Conservation (phyloP, 805 yeast species). For the Sugiyamaella lignohabitans region DNA sequence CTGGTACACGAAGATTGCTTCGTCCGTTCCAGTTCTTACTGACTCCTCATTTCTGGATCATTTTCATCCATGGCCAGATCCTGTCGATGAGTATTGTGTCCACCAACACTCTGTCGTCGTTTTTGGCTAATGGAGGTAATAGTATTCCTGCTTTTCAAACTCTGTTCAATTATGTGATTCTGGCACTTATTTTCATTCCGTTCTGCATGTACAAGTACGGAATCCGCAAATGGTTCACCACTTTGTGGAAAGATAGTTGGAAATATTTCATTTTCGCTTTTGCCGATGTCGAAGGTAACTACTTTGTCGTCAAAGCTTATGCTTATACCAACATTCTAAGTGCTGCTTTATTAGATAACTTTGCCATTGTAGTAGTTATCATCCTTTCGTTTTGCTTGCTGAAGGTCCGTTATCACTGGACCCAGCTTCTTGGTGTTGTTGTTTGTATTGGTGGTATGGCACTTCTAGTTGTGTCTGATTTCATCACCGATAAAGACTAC, state of each 20-base stretch:
- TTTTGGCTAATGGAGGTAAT: slow-evolving; percentile 33
- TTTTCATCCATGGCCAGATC: slow-evolving; percentile 37
- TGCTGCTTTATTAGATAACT: slow-evolving; percentile 40
- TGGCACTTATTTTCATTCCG: slow-evolving; percentile 35
- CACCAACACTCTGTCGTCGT: slow-evolving; percentile 40
- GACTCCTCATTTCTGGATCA: slow-evolving; percentile 36
- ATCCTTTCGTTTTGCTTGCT: slow-evolving; percentile 36
- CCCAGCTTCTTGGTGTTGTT: slow-evolving; percentile 36
- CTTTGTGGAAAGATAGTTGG: slow-evolving; percentile 36
- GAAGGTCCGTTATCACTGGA: slow-evolving; percentile 42
- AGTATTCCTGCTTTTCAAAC: slow-evolving; percentile 42
- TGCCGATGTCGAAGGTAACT: slow-evolving; percentile 43
- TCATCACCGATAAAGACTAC: slow-evolving; percentile 37
- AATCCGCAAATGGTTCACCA: slow-evolving; percentile 29
- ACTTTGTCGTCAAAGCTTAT: slow-evolving; percentile 40
- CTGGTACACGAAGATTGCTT: background rate
- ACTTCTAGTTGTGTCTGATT: slow-evolving; percentile 36
- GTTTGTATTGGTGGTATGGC: slow-evolving; percentile 40
- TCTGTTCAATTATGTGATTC: slow-evolving; percentile 35
- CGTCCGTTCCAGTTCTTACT: slow-evolving; percentile 25
- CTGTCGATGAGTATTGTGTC: slow-evolving; percentile 37
- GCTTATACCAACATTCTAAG: slow-evolving; percentile 38
- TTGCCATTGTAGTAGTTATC: slow-evolving; percentile 41
- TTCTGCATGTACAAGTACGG: slow-evolving; percentile 37
- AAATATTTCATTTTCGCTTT: slow-evolving; percentile 38